phyloP scores from a whole-genome alignment of 345 rosid species.

The Eucalyptus brandiana region DNA sequence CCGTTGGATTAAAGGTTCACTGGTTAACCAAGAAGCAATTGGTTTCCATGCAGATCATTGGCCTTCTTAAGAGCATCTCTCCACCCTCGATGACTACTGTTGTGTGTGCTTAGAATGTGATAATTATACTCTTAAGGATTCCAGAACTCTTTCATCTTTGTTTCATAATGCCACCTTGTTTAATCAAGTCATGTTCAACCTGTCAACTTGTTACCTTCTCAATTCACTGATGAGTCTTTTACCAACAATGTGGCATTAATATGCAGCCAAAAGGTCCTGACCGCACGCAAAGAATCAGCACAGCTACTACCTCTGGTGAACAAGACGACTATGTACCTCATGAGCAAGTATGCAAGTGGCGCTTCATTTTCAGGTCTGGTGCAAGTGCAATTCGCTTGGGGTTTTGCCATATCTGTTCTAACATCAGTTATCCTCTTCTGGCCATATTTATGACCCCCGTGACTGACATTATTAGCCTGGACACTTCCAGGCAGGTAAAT shows the following conservation, averaged over 20 bases:
- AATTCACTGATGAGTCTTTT: not conserved
- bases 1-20: not conserved
- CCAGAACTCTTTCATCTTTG: not conserved
- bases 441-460: not conserved
- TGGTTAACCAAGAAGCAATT: not conserved
- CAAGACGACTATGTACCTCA: conserved; percentile 56
- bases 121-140: not conserved
- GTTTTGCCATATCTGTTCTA: not conserved
- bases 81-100: not conserved
- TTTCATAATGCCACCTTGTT: not conserved
- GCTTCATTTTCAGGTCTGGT: conserved; percentile 24
- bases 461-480: conserved; percentile 19
- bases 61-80: not conserved
- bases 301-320: conserved; percentile 63
- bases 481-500: conserved; percentile 17
- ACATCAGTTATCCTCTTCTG: conserved; percentile 5
- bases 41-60: not conserved
- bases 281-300: conserved; percentile 65
- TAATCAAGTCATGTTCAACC: not conserved
- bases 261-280: conserved; percentile 64
- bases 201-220: not conserved
- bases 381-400: not conserved
- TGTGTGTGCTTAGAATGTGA: not conserved
- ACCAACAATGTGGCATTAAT: not conserved
- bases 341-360: conserved; percentile 11